phyloP scores from a whole-genome alignment of 345 rosid species.

The Populus alba region DNA sequence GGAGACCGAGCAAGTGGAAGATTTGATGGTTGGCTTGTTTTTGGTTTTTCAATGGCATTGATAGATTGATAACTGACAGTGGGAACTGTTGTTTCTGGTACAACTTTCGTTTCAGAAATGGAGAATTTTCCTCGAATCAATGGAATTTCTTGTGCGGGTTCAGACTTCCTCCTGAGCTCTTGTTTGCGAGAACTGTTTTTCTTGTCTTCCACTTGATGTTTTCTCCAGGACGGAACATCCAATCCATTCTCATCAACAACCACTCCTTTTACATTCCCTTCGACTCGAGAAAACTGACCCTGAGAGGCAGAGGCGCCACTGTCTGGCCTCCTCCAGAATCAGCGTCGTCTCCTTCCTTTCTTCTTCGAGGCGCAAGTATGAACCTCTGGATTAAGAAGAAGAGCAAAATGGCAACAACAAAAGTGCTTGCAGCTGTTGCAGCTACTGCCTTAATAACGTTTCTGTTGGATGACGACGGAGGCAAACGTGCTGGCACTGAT shows the following conservation, averaged over 20 bases:
- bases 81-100: constrained; percentile 12
- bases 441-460: constrained; percentile 54
- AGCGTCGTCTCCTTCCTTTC: constrained; percentile 19
- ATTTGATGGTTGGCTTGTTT: constrained; percentile 23
- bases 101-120: constrained; percentile 36
- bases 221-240: constrained; percentile 77
- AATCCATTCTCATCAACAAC: constrained; percentile 72
- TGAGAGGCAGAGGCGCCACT: constrained; percentile 11
- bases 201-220: constrained; percentile 38
- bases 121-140: constrained; percentile 66
- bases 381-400: constrained; percentile 49
- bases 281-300: constrained; percentile 35
- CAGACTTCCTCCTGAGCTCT: constrained; percentile 15
- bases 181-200: constrained; percentile 26
- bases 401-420: constrained; percentile 42
- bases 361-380: constrained; percentile 34
- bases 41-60: constrained; percentile 17
- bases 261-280: constrained; percentile 49
- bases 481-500: background rate
- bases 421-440: constrained; percentile 61
- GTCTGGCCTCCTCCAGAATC: constrained; percentile 19
- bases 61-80: constrained; percentile 13
- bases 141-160: constrained; percentile 51
- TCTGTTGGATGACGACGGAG: constrained; percentile 23
- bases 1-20: constrained; percentile 20